Evolutionary conservation across 805 yeast species (phyloP), one percentile per base, ranked within the genome.

Genomic region (Nakazawaea pomicola): DNA sequence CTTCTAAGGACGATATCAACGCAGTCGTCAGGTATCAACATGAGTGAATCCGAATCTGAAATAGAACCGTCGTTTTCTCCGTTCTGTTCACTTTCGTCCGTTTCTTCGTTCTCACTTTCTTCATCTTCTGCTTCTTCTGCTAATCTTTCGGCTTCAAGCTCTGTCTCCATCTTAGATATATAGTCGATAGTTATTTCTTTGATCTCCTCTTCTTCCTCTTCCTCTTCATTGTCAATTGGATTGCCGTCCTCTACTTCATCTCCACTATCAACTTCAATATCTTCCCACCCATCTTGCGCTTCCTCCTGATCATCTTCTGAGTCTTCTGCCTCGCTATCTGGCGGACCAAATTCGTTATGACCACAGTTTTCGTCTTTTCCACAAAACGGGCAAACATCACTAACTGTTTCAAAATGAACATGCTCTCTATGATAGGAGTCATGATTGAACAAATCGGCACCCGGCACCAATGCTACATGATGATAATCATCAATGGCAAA

Each of bases 371-470:
- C 60, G 20, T 41, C 28, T 23, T 51, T 51, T 17, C 65, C 65
- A 48, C 68, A 62, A 29, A 47, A 50, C 2, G 53, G 51, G 47
- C 67, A 62, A 14, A 74, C 63, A 23, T 56, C 61, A 14, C 52
- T 58, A 3, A 69, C 46, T 3, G 80, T 64, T 44, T 77, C 83
- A 54, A 88, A 86, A 58, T 80, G 82, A 8, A 80, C 88, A 49
- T 75, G 68, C 46, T 85, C 89, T 5, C 61, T 53, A 1, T 59
- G 78, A 11, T 62, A 70, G 5, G 68, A 57, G 31, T 64, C 56
- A 54, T 89, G 96, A 50, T 90, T 90, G 62, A 89, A 87, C 27
- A 91, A 63, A 60, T 90, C 96, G 0, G 96, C 97, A 12, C 89
- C 86, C 0, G 97, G 96, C 18, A 90, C 95, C 37, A 91, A 63